A percentile compares a stretch with the other conserved stretches of the same genome.
Evolutionary conservation across 306 rosid genomes (phyloP).

Genomic region (Inga leiocalycina): DNA sequence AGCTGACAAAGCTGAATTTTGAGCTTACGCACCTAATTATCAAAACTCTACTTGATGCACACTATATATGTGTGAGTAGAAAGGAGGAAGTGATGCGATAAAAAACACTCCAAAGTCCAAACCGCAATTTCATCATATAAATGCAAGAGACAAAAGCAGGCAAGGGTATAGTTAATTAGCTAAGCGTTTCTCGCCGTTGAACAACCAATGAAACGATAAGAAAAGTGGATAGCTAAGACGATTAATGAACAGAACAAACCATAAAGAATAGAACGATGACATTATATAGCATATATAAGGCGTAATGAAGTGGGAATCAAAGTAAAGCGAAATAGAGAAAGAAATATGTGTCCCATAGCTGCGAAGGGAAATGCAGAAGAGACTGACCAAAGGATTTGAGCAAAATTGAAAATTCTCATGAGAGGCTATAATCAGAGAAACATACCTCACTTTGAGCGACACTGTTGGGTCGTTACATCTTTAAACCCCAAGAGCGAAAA

Average conservation of each 20-base stretch:
- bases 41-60: constrained; percentile 15
- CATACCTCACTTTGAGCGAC: constrained; percentile 43
- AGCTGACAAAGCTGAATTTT: neutral
- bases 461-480: neutral
- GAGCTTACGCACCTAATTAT: neutral
- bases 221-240: neutral
- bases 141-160: neutral
- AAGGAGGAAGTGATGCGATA: neutral
- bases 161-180: neutral
- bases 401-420: constrained; percentile 16
- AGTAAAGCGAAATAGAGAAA: neutral
- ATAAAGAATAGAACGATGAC: neutral
- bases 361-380: constrained; percentile 6
- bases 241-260: neutral
- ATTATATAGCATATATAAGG: neutral
- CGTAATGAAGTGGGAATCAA: neutral
- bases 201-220: neutral
- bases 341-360: neutral
- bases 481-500: neutral
- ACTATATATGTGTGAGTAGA: neutral
- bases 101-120: neutral
- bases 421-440: constrained; percentile 10
- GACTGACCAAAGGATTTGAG: constrained; percentile 10
- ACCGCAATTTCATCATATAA: neutral
- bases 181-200: neutral